Evolutionary conservation across 192 early-diverging fungal genomes (phyloP).

Genomic region (Coemansia brasiliensis): DNA sequence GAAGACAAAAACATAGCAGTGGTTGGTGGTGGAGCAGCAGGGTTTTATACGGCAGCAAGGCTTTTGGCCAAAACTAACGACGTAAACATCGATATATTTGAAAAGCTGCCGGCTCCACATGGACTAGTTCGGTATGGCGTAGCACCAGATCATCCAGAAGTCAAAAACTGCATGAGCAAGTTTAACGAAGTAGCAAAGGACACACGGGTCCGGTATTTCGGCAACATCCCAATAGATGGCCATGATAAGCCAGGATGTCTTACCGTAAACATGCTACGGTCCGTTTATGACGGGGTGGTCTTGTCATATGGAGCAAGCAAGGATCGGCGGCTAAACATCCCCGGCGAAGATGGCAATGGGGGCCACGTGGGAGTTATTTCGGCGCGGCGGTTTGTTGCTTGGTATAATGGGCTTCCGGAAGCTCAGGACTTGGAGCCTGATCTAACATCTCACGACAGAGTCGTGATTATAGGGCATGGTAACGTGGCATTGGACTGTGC

Average conservation of each 20-base stretch:
- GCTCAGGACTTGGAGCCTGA: constrained; percentile 63
- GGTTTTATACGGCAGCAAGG: constrained; percentile 86
- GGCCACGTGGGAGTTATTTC: constrained; percentile 61
- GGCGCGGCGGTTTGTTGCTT: constrained; percentile 86
- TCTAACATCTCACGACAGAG: constrained; percentile 67
- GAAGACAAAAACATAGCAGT: constrained; percentile 56
- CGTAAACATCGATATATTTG: constrained; percentile 76
- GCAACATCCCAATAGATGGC: constrained; percentile 72
- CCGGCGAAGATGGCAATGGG: constrained; percentile 58
- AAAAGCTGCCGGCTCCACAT: constrained; percentile 80
- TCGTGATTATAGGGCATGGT: constrained; percentile 86
- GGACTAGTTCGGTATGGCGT: constrained; percentile 93
- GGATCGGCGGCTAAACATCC: constrained; percentile 69
- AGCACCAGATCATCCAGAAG: constrained; percentile 95
- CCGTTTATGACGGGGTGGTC: constrained; percentile 73
- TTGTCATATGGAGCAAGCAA: constrained; percentile 83
- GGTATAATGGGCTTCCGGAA: constrained; percentile 90
- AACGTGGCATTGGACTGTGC: constrained; percentile 95
- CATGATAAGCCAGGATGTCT: constrained; percentile 7
- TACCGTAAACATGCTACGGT: constrained; percentile 54
- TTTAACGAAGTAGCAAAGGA: constrained; percentile 78
- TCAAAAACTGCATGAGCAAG: constrained; percentile 78
- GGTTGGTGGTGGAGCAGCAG: constrained; percentile 81
- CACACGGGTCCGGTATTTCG: constrained; percentile 72
- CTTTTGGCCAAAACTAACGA: constrained; percentile 63